phyloP scores from a whole-genome alignment of 2,329 filamentous ascomycete genomes.

The Pezicula radicicola region DNA sequence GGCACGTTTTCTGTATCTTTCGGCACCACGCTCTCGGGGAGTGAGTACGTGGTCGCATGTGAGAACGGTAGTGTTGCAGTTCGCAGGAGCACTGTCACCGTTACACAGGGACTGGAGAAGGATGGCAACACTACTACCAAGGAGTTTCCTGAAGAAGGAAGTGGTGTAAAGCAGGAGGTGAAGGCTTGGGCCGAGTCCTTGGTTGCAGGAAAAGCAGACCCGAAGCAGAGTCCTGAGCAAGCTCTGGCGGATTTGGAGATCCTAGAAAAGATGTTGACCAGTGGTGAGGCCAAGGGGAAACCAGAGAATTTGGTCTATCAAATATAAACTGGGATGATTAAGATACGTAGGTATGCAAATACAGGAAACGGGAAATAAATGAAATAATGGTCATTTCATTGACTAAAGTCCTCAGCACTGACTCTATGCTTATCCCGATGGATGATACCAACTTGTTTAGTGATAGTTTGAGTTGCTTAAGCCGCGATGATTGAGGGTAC shows the following conservation, averaged over 20 bases:
- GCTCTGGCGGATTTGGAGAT: conserved; percentile 27
- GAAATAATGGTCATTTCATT: too few relatives aligned
- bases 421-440: too few relatives aligned
- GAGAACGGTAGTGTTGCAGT: conserved; percentile 28
- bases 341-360: too few relatives aligned
- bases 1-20: conserved; percentile 28
- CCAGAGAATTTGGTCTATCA: conserved; percentile 18
- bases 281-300: conserved; percentile 28
- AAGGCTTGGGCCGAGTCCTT: conserved; percentile 26
- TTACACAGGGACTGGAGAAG: conserved; percentile 22
- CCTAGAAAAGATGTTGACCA: conserved; percentile 29
- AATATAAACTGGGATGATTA: conserved; percentile 6
- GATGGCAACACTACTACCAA: conserved; percentile 15
- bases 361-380: too few relatives aligned
- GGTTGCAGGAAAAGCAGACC: conserved; percentile 17
- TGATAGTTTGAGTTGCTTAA: too few relatives aligned
- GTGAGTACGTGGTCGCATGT: conserved; percentile 27
- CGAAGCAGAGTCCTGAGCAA: conserved; percentile 19
- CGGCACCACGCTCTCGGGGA: conserved; percentile 25
- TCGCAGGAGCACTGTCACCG: conserved; percentile 19
- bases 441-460: too few relatives aligned
- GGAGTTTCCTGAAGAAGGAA: conserved; percentile 26
- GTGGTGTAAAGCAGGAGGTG: conserved; percentile 27
- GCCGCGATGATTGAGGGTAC: too few relatives aligned
- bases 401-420: too few relatives aligned